Evolutionary conservation across 352 stramenopile species (phyloP), one percentile per base, ranked within the genome.

Genomic region (Pythium sukuiense): DNA sequence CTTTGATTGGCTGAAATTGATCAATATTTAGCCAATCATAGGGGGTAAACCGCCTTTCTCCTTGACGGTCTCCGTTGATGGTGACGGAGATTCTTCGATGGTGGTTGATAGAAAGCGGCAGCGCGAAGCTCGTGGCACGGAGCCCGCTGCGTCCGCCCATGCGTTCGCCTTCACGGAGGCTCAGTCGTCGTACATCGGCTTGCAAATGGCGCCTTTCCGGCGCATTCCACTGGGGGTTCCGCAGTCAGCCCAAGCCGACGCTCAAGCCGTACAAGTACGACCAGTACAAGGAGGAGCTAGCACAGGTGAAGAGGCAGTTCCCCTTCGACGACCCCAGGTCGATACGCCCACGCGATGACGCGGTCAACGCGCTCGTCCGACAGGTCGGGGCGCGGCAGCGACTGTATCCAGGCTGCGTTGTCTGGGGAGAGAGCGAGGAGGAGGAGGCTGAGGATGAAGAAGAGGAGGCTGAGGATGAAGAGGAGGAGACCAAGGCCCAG

Each of bases 141-240:
- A 43, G 35, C 12, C 3, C 7, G 16, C n/a, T 30, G 41, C 41
- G 5, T 29, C 45, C 12, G n/a, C 45, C 12, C n/a, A 11, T 13
- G 18, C 16, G 41, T 52, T 52, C 20, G 12, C 8, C 5, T 52
- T 52, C 45, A 16, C 45, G n/a, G 20, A 18, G 18, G 6, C 45
- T 6, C 45, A 52, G n/a, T 52, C 20, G 45, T 20, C 45, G 18
- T 52, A 30, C n/a, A 52, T 52, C 45, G 20, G 45, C 20, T 3
- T 52, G 18, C 45, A 52, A 52, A 52, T 52, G 45, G 45, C 45
- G 45, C 45, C 16, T 20, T 52, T 52, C 45, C 45, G 45, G 45
- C n/a, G 30, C 45, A 8, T 52, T 5, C n/a, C 45, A 6, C 45
- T 30, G n/a, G 45, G 16, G n/a, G 45, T 6, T 52, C 45, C 45